phyloP scores from a whole-genome alignment of 2,329 filamentous ascomycete species.

The Claviceps spartinae region DNA sequence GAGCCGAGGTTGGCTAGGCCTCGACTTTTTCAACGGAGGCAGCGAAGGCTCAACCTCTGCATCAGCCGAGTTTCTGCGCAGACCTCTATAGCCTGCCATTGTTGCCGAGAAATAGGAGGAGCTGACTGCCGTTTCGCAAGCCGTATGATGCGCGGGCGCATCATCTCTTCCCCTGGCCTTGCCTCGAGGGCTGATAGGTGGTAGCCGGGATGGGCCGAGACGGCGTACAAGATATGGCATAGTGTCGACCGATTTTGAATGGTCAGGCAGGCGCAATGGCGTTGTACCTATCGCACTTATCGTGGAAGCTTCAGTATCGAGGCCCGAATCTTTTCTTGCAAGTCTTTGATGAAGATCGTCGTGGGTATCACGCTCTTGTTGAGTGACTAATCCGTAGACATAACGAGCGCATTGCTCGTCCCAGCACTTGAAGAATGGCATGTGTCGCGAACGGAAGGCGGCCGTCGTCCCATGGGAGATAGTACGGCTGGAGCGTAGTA shows the following conservation, averaged over 20 bases:
- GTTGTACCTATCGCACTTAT: conserved; percentile 1
- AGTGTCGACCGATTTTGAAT: not conserved
- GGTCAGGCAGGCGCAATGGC: conserved; percentile 1
- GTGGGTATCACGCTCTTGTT: conserved; percentile 38
- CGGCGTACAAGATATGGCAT: not conserved
- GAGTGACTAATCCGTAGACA: conserved; percentile 41
- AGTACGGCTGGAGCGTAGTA: conserved; percentile 20
- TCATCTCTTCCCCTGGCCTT: conserved; percentile 6
- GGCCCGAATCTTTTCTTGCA: conserved; percentile 30
- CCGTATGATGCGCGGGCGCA: conserved; percentile 3
- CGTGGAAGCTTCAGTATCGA: conserved; percentile 20
- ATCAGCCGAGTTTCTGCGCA: conserved; percentile 28
- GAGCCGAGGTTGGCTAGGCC: conserved; percentile 37
- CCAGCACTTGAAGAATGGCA: conserved; percentile 36
- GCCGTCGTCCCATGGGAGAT: conserved; percentile 1
- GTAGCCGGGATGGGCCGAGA: conserved; percentile 3
- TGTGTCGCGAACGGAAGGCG: conserved; percentile 1
- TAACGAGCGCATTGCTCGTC: conserved; percentile 43
- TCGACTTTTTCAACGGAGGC: conserved; percentile 40
- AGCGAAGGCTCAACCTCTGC: conserved; percentile 37
- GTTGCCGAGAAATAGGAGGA: no score
- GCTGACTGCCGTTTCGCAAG: not conserved
- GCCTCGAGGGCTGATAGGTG: conserved; percentile 7
- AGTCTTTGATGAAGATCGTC: conserved; percentile 28
- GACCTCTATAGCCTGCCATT: not conserved